Evolutionary conservation across 495 filamentous ascomycete genomes (phyloP).

Genomic region (Amphirosellinia nigrospora): DNA sequence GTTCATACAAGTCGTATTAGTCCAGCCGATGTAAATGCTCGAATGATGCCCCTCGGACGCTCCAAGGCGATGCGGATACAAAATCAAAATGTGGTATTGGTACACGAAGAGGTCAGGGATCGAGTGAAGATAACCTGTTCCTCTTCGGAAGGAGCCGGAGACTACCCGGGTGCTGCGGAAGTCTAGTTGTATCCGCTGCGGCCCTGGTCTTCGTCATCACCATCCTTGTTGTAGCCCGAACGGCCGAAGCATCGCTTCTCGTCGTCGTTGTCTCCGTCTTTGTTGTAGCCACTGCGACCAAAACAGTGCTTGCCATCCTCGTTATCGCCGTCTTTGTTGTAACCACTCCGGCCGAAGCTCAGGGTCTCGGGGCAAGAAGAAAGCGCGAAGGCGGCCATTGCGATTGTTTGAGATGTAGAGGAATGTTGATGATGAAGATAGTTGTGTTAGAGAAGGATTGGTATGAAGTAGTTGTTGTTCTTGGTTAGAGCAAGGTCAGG

Average conservation of each 20-base stretch:
- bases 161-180: neutral
- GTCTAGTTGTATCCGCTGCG: slow-evolving; percentile 27
- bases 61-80: slow-evolving; percentile 31
- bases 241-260: slow-evolving; percentile 51
- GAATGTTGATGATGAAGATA: neutral
- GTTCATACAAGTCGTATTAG: slow-evolving; percentile 29
- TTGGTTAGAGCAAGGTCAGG: slow-evolving; percentile 11
- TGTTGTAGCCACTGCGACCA: slow-evolving; percentile 59
- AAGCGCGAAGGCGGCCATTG: slow-evolving; percentile 25
- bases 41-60: slow-evolving; percentile 28
- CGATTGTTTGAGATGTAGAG: slow-evolving; percentile 15
- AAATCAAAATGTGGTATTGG: slow-evolving; percentile 23
- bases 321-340: slow-evolving; percentile 50
- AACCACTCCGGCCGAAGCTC: slow-evolving; percentile 62
- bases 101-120: slow-evolving; percentile 22
- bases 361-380: slow-evolving; percentile 21
- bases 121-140: neutral
- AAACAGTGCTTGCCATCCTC: slow-evolving; percentile 44
- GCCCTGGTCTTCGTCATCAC: slow-evolving; percentile 25
- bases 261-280: slow-evolving; percentile 50
- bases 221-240: slow-evolving; percentile 52
- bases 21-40: slow-evolving; percentile 31
- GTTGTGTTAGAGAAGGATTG: slow-evolving; percentile 6
- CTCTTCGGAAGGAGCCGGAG: slow-evolving; percentile 18
- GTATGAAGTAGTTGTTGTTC: slow-evolving; percentile 6